A percentile compares a stretch with the other conserved stretches of the same genome.
These are phyloP conservation scores for Colletotrichum sp. DNA, from an alignment of 2,329 filamentous ascomycete species.

Conservation along the genomic window DNA sequence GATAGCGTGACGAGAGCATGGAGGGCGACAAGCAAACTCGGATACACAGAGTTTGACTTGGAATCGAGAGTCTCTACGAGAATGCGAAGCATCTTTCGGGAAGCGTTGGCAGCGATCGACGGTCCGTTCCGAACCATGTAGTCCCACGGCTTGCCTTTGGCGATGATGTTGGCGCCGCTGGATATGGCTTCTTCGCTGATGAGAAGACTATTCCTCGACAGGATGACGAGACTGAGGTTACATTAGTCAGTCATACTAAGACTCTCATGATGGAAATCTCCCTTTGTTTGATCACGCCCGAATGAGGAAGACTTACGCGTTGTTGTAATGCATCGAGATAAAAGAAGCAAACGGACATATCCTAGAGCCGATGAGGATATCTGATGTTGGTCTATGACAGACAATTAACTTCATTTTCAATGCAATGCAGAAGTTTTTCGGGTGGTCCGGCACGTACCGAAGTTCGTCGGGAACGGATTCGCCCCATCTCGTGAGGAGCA, in stretches of 20 bases:
- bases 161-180: not conserved
- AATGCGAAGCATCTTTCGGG: not conserved
- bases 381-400: not conserved
- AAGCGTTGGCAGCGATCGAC: constrained; percentile 3
- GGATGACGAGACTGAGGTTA: not conserved
- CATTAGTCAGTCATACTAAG: fast-evolving
- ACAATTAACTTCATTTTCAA: not conserved
- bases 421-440: not conserved
- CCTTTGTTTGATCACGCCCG: fast-evolving
- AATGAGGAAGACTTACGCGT: not conserved
- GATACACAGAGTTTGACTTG: not conserved
- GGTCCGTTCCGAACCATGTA: constrained; percentile 10
- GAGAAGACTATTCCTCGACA: constrained; percentile 13
- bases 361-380: constrained; percentile 7
- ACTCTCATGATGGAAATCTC: fast-evolving
- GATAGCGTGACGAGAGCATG: not conserved
- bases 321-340: constrained; percentile 13
- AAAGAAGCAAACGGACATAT: constrained; percentile 8
- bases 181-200: constrained; percentile 9
- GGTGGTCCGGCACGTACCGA: not conserved
- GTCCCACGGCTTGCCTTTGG: constrained; percentile 15
- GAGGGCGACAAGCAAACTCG: not conserved
- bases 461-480: constrained; percentile 14
- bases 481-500: constrained; percentile 13
- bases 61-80: constrained; percentile 9